Evolutionary conservation across 2,329 filamentous ascomycete species (phyloP), one percentile per base, ranked within the genome.

Genomic region (Ophiostoma ips): DNA sequence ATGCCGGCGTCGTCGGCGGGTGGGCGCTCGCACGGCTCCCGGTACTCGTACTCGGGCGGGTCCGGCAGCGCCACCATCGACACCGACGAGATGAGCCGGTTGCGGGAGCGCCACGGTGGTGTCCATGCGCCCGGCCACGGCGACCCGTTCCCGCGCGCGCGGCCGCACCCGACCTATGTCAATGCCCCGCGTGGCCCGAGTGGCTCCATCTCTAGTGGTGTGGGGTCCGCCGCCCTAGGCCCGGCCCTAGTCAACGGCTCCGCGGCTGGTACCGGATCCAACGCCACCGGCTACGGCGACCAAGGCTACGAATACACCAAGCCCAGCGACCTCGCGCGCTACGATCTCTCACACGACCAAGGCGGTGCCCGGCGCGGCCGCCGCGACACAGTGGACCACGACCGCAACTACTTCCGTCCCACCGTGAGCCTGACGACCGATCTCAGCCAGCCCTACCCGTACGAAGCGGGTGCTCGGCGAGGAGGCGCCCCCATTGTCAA

Each of bases 271-370:
- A 46, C 49, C 36, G 50, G 41, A n/a, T 31, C 43, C 37, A 19
- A 21, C 9, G 10, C 37, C 9, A 64, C 73, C 41, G 72, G 76
- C 55, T 78, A 77, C 54, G 75, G 73, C 12, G 73, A 76, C 30
- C 73, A 79, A 44, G 77, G 73, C 9, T 82, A 76, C 57, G 75
- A 79, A 57, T 82, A 82, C 57, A 81, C 78, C 9, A 80, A 77
- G 52, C 76, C 77, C 13, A 71, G 75, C 54, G 77, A 81, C 49
- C 61, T 83, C 47, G 77, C 74, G 34, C 68, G 73, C 47, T 81
- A 81, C 56, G 79, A 82, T 59, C 63, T 82, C 28, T 73, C 77
- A 51, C 70, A 79, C 51, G 64, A 69, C 30, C 66, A 64, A 28
- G 66, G 67, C 5, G 37, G 43, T 10, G 60, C 66, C 31, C 63